Percentiles rank a stretch among this genome's conserved stretches.
phyloP scores from a whole-genome alignment of 1,284 basidiomycete species.

The Naganishia sp. region DNA sequence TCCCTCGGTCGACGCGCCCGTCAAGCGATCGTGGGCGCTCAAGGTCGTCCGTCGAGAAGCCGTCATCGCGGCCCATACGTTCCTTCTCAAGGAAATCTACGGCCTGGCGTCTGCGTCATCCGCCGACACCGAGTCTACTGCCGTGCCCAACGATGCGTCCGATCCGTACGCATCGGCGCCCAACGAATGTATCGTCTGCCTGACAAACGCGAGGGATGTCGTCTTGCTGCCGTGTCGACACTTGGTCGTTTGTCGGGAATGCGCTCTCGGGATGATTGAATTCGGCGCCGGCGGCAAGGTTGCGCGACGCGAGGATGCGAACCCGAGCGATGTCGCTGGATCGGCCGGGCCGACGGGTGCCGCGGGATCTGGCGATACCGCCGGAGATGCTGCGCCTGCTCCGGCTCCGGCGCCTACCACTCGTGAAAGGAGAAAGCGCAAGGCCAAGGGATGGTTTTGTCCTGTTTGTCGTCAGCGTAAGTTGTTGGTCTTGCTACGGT shows the following conservation, averaged over 20 bases:
- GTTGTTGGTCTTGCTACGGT: slow-evolving; percentile 41
- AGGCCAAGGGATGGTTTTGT: slow-evolving; percentile 92
- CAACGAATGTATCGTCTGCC: slow-evolving; percentile 83
- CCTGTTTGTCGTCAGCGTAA: slow-evolving; percentile 85
- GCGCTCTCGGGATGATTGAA: slow-evolving; percentile 90
- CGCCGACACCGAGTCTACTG: slow-evolving; percentile 49
- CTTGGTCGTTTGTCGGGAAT: slow-evolving; percentile 86
- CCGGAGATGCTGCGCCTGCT: slow-evolving; percentile 33
- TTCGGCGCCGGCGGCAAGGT: slow-evolving; percentile 87
- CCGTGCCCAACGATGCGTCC: slow-evolving; percentile 35
- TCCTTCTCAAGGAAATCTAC: slow-evolving; percentile 89
- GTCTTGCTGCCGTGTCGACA: slow-evolving; percentile 86
- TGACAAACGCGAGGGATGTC: slow-evolving; percentile 81
- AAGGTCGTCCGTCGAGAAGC: slow-evolving; percentile 86
- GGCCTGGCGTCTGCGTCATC: slow-evolving; percentile 66
- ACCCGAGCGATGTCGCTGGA: slow-evolving; percentile 34
- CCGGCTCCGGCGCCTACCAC: slow-evolving; percentile 52
- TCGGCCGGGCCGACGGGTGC: slow-evolving; percentile 33
- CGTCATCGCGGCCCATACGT: slow-evolving; percentile 83
- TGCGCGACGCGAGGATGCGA: slow-evolving; percentile 60
- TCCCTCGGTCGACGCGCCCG: slow-evolving; percentile 41
- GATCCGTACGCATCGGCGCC: slow-evolving; percentile 70
- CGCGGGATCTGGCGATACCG: slow-evolving; percentile 33
- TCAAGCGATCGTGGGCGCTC: slow-evolving; percentile 71
- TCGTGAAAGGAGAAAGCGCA: slow-evolving; percentile 69